Evolutionary conservation across 108 stramenopile genomes (phyloP).

Genomic region (Nitzschia sp.): DNA sequence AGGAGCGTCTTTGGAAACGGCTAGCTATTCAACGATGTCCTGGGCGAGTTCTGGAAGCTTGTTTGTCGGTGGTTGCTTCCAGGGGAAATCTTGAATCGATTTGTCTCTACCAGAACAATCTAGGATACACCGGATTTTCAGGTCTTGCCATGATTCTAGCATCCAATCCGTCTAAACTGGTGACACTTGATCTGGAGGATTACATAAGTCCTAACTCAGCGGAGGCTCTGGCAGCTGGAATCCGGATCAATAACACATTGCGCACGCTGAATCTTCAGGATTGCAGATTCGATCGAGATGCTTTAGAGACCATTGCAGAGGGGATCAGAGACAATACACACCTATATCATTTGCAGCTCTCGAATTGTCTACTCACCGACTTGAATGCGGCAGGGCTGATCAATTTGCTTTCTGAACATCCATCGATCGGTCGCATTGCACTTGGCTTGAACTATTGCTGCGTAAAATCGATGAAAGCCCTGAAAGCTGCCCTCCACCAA

Average conservation of each 20-base stretch:
- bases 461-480: constrained; percentile 1
- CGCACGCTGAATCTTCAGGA: neutral
- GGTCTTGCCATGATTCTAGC: constrained; percentile 7
- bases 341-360: neutral
- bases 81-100: neutral
- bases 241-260: neutral
- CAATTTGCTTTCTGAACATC: constrained; percentile 1
- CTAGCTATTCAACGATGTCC: neutral
- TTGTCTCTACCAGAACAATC: constrained; percentile 16
- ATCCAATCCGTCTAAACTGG: neutral
- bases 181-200: constrained; percentile 3
- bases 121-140: neutral
- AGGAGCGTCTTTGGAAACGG: neutral
- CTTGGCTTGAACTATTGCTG: constrained; percentile 10
- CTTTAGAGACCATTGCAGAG: neutral
- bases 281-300: neutral
- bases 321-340: neutral
- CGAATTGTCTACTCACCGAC: neutral
- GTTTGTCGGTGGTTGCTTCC: neutral
- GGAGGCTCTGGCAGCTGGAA: neutral
- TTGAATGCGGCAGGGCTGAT: neutral
- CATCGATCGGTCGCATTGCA: neutral
- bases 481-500: neutral
- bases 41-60: neutral
- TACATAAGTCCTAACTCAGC: neutral